Conservation (phyloP, 148 eudicot genomes). For the Arctostaphylos glauca region DNA sequence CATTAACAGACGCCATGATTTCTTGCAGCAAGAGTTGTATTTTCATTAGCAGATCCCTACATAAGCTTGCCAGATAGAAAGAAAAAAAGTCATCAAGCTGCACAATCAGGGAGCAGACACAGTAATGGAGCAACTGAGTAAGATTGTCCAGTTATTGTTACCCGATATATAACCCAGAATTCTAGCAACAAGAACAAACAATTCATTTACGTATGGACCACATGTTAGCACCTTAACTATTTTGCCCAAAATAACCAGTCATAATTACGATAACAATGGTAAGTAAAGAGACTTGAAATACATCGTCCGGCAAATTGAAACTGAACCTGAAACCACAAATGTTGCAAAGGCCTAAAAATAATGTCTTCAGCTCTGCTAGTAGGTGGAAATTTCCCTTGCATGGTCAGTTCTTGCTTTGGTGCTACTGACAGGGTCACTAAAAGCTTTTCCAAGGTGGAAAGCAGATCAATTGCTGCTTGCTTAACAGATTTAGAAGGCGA, state of each 20-base stretch:
- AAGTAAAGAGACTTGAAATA: background rate
- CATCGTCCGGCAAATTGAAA: constrained; percentile 8
- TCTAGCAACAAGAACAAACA: background rate
- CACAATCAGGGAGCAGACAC: constrained; percentile 1
- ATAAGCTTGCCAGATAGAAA: background rate
- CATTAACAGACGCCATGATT: background rate
- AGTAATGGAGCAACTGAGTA: background rate
- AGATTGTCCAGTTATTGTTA: background rate
- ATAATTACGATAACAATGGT: background rate
- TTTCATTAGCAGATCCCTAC: constrained; percentile 5
- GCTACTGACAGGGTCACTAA: constrained; percentile 28
- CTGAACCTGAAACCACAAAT: constrained; percentile 75
- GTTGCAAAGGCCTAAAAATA: constrained; percentile 48
- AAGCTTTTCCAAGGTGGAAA: constrained; percentile 55
- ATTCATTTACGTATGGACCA: background rate
- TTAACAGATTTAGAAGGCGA: constrained; percentile 76
- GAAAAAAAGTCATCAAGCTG: background rate
- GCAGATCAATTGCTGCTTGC: constrained; percentile 64
- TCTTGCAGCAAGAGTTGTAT: background rate
- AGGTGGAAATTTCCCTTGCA: constrained; percentile 25
- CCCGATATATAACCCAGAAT: background rate
- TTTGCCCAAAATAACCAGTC: background rate
- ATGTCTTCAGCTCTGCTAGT: constrained; percentile 55
- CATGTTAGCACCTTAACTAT: background rate
- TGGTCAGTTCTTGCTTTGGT: constrained; percentile 19